Evolutionary conservation across 179 eudicot species (phyloP).

Genomic region (Heliamphora pulchella): DNA sequence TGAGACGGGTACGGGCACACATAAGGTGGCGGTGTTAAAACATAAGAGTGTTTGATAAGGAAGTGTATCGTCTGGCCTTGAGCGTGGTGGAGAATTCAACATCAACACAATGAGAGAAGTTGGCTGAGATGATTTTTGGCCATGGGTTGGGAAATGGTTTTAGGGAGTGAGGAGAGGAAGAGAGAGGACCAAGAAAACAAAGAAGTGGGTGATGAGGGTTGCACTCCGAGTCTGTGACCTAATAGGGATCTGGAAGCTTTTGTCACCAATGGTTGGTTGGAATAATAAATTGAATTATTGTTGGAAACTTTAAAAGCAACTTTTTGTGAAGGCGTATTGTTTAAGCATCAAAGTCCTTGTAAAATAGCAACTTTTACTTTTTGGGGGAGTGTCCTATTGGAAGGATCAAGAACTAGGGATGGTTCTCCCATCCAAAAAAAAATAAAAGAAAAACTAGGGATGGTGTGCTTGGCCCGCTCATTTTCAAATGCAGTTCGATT

Average conservation of each 20-base stretch:
- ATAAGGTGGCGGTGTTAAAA: no score
- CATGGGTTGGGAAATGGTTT: not conserved
- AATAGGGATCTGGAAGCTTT: not conserved
- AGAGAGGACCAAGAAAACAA: not conserved
- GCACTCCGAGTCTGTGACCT: no score
- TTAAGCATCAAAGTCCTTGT: no score
- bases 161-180: not conserved
- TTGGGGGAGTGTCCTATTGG: no score
- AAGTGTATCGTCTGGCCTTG: not conserved
- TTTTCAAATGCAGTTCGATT: no score
- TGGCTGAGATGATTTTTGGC: slow-evolving; percentile 2
- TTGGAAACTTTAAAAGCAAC: slow-evolving; percentile 10
- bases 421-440: no score
- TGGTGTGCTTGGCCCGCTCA: no score
- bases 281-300: not conserved
- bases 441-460: no score
- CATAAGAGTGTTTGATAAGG: not conserved
- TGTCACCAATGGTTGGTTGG: slow-evolving; percentile 1
- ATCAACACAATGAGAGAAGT: not conserved
- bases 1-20: not conserved
- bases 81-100: slow-evolving; percentile 5
- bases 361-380: no score
- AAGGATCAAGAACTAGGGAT: no score
- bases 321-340: not conserved
- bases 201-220: not conserved